Evolutionary conservation across 2,329 filamentous ascomycete genomes (phyloP), one percentile per base, ranked within the genome.

Genomic region (Neobulgaria alba): DNA sequence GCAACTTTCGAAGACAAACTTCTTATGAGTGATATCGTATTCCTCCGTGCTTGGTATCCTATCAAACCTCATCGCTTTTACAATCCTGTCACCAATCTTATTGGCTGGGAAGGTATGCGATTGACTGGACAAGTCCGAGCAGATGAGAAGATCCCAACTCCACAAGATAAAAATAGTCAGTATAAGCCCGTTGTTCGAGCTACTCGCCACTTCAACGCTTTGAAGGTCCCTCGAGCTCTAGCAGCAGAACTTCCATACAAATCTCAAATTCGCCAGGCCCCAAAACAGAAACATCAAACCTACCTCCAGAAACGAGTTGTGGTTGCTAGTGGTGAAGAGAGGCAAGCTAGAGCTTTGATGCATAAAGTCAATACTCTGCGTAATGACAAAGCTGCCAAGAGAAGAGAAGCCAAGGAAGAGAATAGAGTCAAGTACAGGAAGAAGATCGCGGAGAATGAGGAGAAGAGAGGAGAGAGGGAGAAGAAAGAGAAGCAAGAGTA

Each of bases 1-100:
- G 92, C 92, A 17, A 96, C 92, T 0, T 98, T 98, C 54, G 92
- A 98, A 64, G 92, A 98, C 73, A 98, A 96, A 69, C 86, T 98
- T 47, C 73, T 98, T 38, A 88, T 95, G 75, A 87, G 81, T 62
- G 92, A 98, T 61, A 93, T 98, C 52, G 85, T 96, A 47, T 96
- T 98, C 70, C 67, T 98, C 29, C 78, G 92, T 36, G 90, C 92
- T 2, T 98, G 93, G 93, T 96, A 93, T 64, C 87, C 92, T 8
- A 81, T 98, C 63, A 88, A 88, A 58, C 92, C 92, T 2, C 88
- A 88, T 63, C 82, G 89, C 43, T 98, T 95, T 75, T 95, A 95
- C 71, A 95, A 96, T 64, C 85, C 88, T 1, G 89, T 93, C 40
- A 92, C 87, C 44, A 95, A 98, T 64, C 75, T 96, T 29, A 73